Conservation (phyloP, 1,284 basidiomycete species). For the Marasmius tenuissimus region DNA sequence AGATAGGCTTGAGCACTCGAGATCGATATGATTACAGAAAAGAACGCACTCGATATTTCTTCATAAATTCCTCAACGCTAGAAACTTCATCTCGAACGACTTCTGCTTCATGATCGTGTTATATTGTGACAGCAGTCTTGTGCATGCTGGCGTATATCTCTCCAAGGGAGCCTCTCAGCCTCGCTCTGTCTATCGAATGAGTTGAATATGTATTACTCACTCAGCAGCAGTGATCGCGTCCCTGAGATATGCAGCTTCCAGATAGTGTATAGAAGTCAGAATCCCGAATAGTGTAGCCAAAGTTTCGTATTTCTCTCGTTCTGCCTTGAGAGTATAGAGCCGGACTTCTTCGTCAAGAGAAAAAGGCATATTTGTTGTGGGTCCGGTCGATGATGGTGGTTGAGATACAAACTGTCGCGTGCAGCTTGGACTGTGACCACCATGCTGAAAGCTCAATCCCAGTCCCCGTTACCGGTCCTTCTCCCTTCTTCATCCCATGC, state of each 20-base stretch:
- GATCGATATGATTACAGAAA: conserved; percentile 6
- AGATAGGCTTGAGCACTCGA: not conserved
- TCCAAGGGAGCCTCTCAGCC: conserved; percentile 33
- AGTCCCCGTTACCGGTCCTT: conserved; percentile 34
- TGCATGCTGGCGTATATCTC: conserved; percentile 97
- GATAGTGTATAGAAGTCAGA: conserved; percentile 89
- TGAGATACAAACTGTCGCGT: not conserved
- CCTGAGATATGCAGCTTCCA: conserved; percentile 94
- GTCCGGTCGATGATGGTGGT: not conserved
- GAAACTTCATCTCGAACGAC: conserved; percentile 86
- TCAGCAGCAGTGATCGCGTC: conserved; percentile 90
- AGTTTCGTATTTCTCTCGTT: conserved; percentile 88
- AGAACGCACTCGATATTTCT: conserved; percentile 74
- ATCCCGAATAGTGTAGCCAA: conserved; percentile 91
- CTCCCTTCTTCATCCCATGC: conserved; percentile 40
- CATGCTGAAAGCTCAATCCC: not conserved
- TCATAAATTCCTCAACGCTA: conserved; percentile 86
- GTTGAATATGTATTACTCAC: conserved; percentile 49
- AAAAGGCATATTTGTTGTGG: conserved; percentile 25
- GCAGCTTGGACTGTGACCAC: too few species aligned
- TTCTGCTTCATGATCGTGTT: conserved; percentile 97
- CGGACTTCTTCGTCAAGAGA: conserved; percentile 90
- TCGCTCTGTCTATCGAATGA: conserved; percentile 2
- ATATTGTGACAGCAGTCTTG: conserved; percentile 89
- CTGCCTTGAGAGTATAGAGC: conserved; percentile 85